Evolutionary conservation across 768 basidiomycete species (phyloP).

Genomic region (Termitomyces sp.): DNA sequence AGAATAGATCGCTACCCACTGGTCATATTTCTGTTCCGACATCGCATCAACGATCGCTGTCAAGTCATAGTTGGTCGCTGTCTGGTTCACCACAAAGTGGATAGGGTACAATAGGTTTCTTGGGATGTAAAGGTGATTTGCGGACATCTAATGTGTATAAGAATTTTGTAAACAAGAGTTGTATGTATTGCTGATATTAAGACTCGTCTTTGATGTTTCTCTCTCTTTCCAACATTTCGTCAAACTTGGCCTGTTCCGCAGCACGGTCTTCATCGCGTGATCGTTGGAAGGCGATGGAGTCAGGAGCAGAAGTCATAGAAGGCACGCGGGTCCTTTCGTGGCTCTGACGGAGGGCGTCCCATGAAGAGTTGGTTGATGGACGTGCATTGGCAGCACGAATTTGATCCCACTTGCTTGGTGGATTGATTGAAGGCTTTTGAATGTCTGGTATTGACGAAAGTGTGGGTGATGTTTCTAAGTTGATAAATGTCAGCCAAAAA

Average conservation of each 20-base stretch:
- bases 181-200: conserved; percentile 6
- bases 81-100: conserved; percentile 18
- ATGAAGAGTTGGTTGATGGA: conserved; percentile 46
- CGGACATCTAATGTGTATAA: not conserved
- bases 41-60: conserved; percentile 11
- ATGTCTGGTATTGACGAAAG: conserved; percentile 9
- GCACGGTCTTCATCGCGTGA: conserved; percentile 28
- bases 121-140: not conserved
- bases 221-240: conserved; percentile 57
- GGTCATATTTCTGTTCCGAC: conserved; percentile 6
- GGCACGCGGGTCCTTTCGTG: conserved; percentile 37
- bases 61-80: conserved; percentile 18
- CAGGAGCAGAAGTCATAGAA: conserved; percentile 3
- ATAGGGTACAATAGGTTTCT: conserved; percentile 2
- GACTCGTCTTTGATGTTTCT: conserved; percentile 30
- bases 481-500: not conserved
- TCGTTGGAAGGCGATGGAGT: conserved; percentile 3
- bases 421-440: conserved; percentile 9
- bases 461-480: conserved; percentile 5
- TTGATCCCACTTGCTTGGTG: conserved; percentile 56
- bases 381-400: conserved; percentile 53
- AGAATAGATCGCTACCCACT: conserved; percentile 18
- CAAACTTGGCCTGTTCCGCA: conserved; percentile 52
- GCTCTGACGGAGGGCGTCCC: conserved; percentile 65
- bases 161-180: not conserved